These are phyloP conservation scores for Botrytis hyacinthi DNA, from an alignment of 2,329 filamentous ascomycete genomes.

Conservation along the genomic window DNA sequence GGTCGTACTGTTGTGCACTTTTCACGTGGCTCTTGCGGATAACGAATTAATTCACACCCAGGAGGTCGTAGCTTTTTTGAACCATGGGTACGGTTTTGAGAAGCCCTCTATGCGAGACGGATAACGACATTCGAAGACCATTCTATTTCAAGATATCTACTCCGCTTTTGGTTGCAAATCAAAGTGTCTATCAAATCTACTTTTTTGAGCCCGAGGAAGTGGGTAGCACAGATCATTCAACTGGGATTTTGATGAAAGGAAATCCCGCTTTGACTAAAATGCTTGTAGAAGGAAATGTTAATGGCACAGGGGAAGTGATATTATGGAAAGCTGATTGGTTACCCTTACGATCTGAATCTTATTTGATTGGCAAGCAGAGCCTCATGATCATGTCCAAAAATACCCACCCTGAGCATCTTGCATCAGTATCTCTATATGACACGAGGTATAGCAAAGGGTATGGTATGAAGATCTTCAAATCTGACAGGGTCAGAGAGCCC, in stretches of 20 bases:
- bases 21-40: constrained; percentile 11
- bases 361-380: constrained; percentile 10
- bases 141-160: constrained; percentile 15
- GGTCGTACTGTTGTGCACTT: background rate
- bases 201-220: constrained; percentile 8
- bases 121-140: constrained; percentile 19
- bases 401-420: background rate
- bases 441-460: background rate
- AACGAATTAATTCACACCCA: constrained; percentile 2
- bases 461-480: constrained; percentile 14
- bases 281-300: background rate
- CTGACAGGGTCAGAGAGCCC: constrained; percentile 11
- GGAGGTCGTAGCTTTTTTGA: constrained; percentile 7
- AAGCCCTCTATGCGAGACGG: constrained; percentile 13
- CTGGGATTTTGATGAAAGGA: background rate
- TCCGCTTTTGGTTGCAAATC: background rate
- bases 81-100: constrained; percentile 5
- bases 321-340: background rate
- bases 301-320: constrained; percentile 8
- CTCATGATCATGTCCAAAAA: constrained; percentile 17
- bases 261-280: constrained; percentile 4
- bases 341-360: constrained; percentile 8
- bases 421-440: constrained; percentile 8
- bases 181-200: constrained; percentile 11
- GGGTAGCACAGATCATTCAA: constrained; percentile 10